These are phyloP conservation scores for Exobasidium cylindrosporum DNA, from an alignment of 1,284 basidiomycete species.

Conservation along the genomic window DNA sequence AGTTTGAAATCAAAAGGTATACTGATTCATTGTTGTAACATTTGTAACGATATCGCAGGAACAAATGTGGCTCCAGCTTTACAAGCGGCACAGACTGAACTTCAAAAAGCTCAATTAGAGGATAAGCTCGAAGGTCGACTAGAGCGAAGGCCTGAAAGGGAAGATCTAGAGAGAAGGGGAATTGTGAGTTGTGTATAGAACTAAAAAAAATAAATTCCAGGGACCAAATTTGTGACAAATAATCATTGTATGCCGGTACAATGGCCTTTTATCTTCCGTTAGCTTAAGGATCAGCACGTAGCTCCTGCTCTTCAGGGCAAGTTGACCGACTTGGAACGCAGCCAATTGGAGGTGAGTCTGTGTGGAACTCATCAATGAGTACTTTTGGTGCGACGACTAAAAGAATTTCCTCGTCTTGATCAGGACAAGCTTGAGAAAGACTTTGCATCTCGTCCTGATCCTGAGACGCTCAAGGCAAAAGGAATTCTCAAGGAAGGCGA, in stretches of 20 bases:
- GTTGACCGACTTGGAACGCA: slow-evolving; percentile 65
- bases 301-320: slow-evolving; percentile 70
- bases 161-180: slow-evolving; percentile 33
- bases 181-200: slow-evolving; percentile 30
- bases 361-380: background rate
- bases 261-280: background rate
- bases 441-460: slow-evolving; percentile 65
- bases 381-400: background rate
- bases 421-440: slow-evolving; percentile 70
- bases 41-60: background rate
- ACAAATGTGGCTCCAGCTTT: slow-evolving; percentile 34
- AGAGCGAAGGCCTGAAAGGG: slow-evolving; percentile 36
- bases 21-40: background rate
- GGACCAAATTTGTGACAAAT: background rate
- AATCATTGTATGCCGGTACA: too few species aligned
- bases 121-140: slow-evolving; percentile 36
- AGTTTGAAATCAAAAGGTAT: background rate
- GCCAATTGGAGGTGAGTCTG: slow-evolving; percentile 66
- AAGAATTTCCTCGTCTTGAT: too few species aligned
- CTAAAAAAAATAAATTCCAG: background rate
- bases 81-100: slow-evolving; percentile 35
- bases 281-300: slow-evolving; percentile 63
- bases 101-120: slow-evolving; percentile 32
- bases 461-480: slow-evolving; percentile 61
- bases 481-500: slow-evolving; percentile 48